Evolutionary conservation across 768 basidiomycete species (phyloP).

Genomic region (Tylopilus intermedius): DNA sequence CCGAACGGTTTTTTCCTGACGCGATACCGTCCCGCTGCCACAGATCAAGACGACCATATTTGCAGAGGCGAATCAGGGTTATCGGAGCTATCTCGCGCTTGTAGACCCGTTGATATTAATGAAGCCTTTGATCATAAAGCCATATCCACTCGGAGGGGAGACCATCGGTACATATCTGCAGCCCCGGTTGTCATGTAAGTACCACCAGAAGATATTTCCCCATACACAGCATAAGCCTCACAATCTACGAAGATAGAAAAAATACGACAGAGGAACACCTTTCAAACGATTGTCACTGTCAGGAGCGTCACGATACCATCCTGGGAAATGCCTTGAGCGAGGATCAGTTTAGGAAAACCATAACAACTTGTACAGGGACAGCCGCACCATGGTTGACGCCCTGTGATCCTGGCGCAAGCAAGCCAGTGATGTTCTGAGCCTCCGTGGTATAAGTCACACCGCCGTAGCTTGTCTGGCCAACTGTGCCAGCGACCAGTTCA

Average conservation of each 20-base stretch:
- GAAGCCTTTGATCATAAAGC: too few relatives aligned
- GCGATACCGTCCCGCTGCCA: too few relatives aligned
- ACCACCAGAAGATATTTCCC: too few relatives aligned
- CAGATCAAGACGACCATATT: too few relatives aligned
- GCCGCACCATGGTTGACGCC: conserved; percentile 50
- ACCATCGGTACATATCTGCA: too few relatives aligned
- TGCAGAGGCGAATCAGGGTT: too few relatives aligned
- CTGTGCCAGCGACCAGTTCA: conserved; percentile 34
- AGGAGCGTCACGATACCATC: conserved; percentile 53
- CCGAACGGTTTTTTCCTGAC: too few relatives aligned
- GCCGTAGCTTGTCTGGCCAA: conserved; percentile 36
- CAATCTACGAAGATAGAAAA: not conserved
- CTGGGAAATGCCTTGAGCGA: conserved; percentile 46
- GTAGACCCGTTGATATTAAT: too few relatives aligned
- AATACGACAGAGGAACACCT: not conserved
- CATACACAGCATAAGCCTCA: not conserved
- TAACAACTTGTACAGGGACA: not conserved
- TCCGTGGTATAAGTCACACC: conserved; percentile 47
- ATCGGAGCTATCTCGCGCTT: too few relatives aligned
- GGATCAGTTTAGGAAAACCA: not conserved
- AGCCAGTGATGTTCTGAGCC: conserved; percentile 43
- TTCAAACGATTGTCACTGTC: conserved; percentile 43
- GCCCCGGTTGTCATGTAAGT: too few relatives aligned
- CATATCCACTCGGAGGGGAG: too few relatives aligned
- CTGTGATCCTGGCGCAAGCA: conserved; percentile 46